Percentiles rank a stretch among this genome's conserved stretches.
phyloP scores from a whole-genome alignment of 352 stramenopile species.

The Pythium aristosporum region DNA sequence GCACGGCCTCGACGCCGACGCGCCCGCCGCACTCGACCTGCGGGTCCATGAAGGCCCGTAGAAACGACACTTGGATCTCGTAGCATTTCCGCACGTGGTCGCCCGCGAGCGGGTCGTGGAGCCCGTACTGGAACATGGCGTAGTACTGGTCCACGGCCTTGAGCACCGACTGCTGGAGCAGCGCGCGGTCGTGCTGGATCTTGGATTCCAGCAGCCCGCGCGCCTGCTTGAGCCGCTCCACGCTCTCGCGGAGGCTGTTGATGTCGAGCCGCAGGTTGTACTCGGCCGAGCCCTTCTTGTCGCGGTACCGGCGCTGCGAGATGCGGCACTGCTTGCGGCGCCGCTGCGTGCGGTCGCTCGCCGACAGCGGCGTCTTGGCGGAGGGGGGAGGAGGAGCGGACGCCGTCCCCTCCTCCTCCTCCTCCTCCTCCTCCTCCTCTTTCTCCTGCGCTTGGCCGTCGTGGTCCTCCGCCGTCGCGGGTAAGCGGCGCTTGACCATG shows the following conservation, averaged over 20 bases:
- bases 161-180: slow-evolving; percentile 34
- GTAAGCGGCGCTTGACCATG: slow-evolving; percentile 20
- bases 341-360: slow-evolving; percentile 34
- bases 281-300: slow-evolving; percentile 62
- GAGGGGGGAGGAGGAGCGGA: neutral
- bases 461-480: neutral
- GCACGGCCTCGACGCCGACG: slow-evolving; percentile 36
- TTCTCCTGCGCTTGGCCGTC: neutral
- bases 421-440: neutral
- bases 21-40: slow-evolving; percentile 41
- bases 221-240: slow-evolving; percentile 48
- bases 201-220: slow-evolving; percentile 47
- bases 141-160: slow-evolving; percentile 70
- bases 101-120: slow-evolving; percentile 46
- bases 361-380: neutral
- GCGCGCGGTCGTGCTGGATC: slow-evolving; percentile 39
- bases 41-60: slow-evolving; percentile 47
- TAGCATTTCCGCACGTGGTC: slow-evolving; percentile 40
- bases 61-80: slow-evolving; percentile 53
- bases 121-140: slow-evolving; percentile 50
- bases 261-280: slow-evolving; percentile 72
- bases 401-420: neutral
- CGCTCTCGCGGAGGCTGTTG: slow-evolving; percentile 52
- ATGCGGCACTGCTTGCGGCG: slow-evolving; percentile 59
- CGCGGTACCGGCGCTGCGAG: slow-evolving; percentile 68